Evolutionary conservation across 257 asterid species (phyloP).

Genomic region (Salvia rosmarinus): DNA sequence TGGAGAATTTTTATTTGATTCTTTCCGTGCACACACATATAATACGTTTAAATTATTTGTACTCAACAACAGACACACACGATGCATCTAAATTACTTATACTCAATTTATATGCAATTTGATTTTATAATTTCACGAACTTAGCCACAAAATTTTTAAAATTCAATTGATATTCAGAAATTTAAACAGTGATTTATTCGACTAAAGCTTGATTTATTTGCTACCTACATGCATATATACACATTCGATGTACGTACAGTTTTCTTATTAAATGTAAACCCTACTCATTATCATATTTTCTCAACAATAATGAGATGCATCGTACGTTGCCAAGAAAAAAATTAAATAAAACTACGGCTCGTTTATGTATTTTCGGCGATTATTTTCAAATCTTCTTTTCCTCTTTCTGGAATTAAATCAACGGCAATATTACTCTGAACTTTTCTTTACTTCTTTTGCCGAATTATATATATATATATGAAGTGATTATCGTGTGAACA

Average conservation of each 20-base stretch:
- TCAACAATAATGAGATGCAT: neutral
- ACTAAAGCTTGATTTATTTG: neutral
- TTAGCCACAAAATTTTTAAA: too few relatives aligned
- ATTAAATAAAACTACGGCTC: neutral
- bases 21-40: too few relatives aligned
- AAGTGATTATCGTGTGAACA: too few relatives aligned
- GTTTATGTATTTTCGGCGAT: neutral
- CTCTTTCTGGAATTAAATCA: neutral
- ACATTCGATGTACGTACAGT: neutral
- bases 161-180: neutral
- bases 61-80: too few relatives aligned
- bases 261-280: neutral
- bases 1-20: too few relatives aligned
- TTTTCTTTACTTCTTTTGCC: neutral
- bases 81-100: too few relatives aligned
- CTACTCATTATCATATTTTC: neutral
- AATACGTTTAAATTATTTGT: too few relatives aligned
- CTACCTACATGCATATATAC: neutral
- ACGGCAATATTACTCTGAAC: neutral
- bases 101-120: too few relatives aligned
- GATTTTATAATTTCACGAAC: too few relatives aligned
- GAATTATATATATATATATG: too few relatives aligned
- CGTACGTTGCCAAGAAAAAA: neutral
- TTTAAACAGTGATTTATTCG: neutral
- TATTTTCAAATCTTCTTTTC: neutral